Evolutionary conservation across 345 rosid species (phyloP), one percentile per base, ranked within the genome.

Genomic region (Hibiscus tridactylites): DNA sequence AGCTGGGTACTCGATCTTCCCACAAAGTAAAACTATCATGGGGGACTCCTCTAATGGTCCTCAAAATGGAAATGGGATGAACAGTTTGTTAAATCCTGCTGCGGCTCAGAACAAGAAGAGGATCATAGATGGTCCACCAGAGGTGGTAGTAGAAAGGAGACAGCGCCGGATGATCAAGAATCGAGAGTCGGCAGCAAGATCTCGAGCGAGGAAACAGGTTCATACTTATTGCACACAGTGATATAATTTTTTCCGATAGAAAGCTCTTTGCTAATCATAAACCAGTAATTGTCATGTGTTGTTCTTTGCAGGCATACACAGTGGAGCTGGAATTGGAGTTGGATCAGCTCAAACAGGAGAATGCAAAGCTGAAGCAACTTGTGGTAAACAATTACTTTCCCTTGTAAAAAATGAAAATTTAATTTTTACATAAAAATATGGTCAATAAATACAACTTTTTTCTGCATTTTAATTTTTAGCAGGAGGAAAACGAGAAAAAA

Each of bases 81-180:
- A 49, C 3, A 59, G 78, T 70, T 33, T 81, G 52, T 16, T 77
- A 35, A 89, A 82, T 33, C 13, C 80, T 8, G 75, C 58, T 44
- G 75, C 78, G 33, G 71, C 61, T 0, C 81, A 84, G 71, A 76
- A 47, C 76, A 84, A 76, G 68, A 86, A 84, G 76, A 89, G 91
- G 65, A 78, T 83, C 10, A 62, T 80, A 5, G 96, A 93, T 12
- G 91, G 96, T 62, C 91, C 89, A 1, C 91, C 83, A 0, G 94
- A 93, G 75, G 78, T 94, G 13, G 84, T 84, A 52, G 89, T 85
- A 44, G 96, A 94, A 81, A 82, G 96, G 62, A 84, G 96, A 73
- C 97, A 90, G 42, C 89, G 94, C 0, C 81, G 97, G 72, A 91
- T 94, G 95, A 94, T 94, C 10, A 91, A 94, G 85, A 94, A 94